Evolutionary conservation across 371 early-diverging fungal species (phyloP).

Genomic region (Mucor indicus): DNA sequence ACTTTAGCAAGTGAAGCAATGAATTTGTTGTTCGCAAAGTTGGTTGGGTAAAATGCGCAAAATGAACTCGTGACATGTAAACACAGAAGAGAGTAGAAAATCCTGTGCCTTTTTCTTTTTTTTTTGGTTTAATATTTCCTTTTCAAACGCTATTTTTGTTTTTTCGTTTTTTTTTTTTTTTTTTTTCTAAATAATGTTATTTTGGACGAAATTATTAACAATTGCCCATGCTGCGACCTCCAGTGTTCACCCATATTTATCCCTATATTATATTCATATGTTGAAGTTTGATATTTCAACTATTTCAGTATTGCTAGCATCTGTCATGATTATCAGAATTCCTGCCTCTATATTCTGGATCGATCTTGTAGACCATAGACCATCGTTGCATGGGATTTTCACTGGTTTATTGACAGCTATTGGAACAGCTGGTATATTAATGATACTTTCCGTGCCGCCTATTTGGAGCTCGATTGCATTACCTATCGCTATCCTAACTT

Average conservation of each 20-base stretch:
- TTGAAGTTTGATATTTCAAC: conserved; percentile 23
- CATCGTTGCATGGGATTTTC: conserved; percentile 36
- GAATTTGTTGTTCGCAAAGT: no score
- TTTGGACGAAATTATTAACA: conserved; percentile 44
- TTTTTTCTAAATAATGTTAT: conserved; percentile 5
- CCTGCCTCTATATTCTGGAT: conserved; percentile 30
- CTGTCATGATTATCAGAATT: conserved; percentile 13
- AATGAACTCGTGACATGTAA: no score
- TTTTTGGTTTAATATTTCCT: neutral
- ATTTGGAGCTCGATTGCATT: conserved; percentile 18
- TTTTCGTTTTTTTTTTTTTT: conserved; percentile 7
- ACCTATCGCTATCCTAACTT: conserved; percentile 27
- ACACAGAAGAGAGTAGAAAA: no score
- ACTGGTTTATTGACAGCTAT: conserved; percentile 36
- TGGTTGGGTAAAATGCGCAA: no score
- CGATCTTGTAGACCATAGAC: conserved; percentile 24
- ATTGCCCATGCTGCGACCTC: conserved; percentile 33
- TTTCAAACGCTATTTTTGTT: neutral
- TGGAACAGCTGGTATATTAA: conserved; percentile 28
- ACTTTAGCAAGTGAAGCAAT: no score
- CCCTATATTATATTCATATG: conserved; percentile 32
- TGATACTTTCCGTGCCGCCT: conserved; percentile 35
- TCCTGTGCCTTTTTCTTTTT: no score
- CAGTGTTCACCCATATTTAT: conserved; percentile 36
- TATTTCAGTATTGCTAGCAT: conserved; percentile 20